Percentiles rank a stretch among this genome's conserved stretches.
These are phyloP conservation scores for Xylaria sp. DNA, from an alignment of 2,329 filamentous ascomycete genomes.

Conservation along the genomic window DNA sequence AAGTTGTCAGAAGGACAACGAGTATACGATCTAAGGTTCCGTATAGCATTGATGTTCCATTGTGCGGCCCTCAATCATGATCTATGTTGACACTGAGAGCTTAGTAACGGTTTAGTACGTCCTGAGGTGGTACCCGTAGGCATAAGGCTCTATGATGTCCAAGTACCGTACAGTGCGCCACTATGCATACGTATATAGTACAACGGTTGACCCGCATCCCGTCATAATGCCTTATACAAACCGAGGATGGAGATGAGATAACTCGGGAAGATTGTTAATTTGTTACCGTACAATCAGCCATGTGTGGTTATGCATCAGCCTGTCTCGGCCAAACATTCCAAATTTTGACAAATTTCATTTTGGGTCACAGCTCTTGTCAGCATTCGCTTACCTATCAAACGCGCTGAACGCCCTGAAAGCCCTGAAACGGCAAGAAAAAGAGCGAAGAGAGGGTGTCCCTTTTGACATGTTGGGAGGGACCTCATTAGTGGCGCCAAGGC, in stretches of 20 bases:
- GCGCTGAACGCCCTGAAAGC: background rate
- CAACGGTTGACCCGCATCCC: conserved; percentile 1
- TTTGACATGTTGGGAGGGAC: conserved; percentile 23
- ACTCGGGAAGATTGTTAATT: conserved; percentile 22
- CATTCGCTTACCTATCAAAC: conserved; percentile 29
- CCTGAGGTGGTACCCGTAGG: background rate
- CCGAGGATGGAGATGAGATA: conserved; percentile 15
- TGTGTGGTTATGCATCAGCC: conserved; percentile 12
- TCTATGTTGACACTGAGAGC: background rate
- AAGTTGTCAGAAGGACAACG: background rate
- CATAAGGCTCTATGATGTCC: background rate
- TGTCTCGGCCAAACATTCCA: conserved; percentile 32
- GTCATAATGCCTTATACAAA: conserved; percentile 15
- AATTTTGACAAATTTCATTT: conserved; percentile 40
- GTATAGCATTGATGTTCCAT: background rate
- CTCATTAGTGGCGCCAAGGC: conserved; percentile 32
- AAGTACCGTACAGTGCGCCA: background rate
- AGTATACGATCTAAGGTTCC: background rate
- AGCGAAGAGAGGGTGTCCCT: background rate
- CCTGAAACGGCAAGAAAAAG: conserved; percentile 20
- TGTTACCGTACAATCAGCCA: conserved; percentile 32
- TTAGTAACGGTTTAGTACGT: conserved; percentile 8
- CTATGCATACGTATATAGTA: background rate
- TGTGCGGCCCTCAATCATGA: background rate
- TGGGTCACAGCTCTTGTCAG: conserved; percentile 26